phyloP scores from a whole-genome alignment of 306 rosid species.

The Vicia villosa region DNA sequence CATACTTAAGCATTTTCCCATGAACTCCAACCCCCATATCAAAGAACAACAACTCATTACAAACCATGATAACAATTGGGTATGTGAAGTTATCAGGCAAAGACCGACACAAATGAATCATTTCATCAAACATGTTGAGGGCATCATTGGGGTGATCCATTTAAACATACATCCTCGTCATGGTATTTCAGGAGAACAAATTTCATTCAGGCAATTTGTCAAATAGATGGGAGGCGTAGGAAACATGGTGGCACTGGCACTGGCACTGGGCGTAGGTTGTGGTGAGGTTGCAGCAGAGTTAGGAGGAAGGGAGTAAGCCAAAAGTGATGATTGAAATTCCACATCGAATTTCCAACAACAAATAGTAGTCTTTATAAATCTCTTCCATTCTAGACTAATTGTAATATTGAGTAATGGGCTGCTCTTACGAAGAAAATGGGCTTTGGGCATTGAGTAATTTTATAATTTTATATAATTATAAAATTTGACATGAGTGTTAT shows the following conservation, averaged over 20 bases:
- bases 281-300: conserved; percentile 51
- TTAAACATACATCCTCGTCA: conserved; percentile 58
- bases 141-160: conserved; percentile 50
- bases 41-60: conserved; percentile 55
- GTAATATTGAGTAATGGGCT: too few relatives aligned
- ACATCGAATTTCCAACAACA: too few relatives aligned
- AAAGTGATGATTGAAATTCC: too few relatives aligned
- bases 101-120: conserved; percentile 49
- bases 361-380: too few relatives aligned
- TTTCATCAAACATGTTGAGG: conserved; percentile 54
- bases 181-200: conserved; percentile 53
- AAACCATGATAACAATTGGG: conserved; percentile 70
- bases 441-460: too few relatives aligned
- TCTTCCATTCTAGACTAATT: too few relatives aligned
- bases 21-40: conserved; percentile 63
- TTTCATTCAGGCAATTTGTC: conserved; percentile 51
- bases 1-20: conserved; percentile 55
- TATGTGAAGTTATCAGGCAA: conserved; percentile 67
- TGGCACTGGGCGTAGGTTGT: conserved; percentile 58
- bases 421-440: too few relatives aligned
- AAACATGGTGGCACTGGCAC: conserved; percentile 47
- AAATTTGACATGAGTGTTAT: too few relatives aligned
- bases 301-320: conserved; percentile 40
- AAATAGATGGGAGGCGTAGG: conserved; percentile 66
- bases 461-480: too few relatives aligned